Conservation (phyloP, 768 basidiomycete genomes). For the Phlebiopsis flavidoalba region DNA sequence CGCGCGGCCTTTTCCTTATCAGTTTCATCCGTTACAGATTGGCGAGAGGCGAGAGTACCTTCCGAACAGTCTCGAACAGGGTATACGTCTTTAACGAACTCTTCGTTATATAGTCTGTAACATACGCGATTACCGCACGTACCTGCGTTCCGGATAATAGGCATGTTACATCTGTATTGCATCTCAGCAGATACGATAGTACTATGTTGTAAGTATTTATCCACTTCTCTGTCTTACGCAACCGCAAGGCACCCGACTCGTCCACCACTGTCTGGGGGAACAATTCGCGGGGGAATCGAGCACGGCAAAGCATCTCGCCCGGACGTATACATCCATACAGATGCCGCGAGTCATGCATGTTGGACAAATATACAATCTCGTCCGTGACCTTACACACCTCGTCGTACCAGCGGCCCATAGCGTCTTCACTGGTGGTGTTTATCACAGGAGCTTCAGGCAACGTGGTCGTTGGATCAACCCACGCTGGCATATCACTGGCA, state of each 20-base stretch:
- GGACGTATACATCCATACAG: too few relatives aligned
- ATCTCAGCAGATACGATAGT: slow-evolving; percentile 29
- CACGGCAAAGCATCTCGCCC: slow-evolving; percentile 20
- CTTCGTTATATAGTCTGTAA: slow-evolving; percentile 42
- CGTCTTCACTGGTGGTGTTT: not conserved
- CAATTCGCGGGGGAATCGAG: slow-evolving; percentile 31
- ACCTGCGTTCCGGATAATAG: slow-evolving; percentile 35
- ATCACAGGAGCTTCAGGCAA: not conserved
- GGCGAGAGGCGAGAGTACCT: slow-evolving; percentile 8
- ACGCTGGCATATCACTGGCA: too few relatives aligned
- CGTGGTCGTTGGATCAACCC: not conserved
- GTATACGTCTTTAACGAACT: slow-evolving; percentile 32
- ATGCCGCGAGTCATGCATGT: not conserved
- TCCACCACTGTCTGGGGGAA: slow-evolving; percentile 25
- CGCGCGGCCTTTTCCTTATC: slow-evolving; percentile 8
- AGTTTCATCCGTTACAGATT: slow-evolving; percentile 15
- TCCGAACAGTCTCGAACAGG: slow-evolving; percentile 28
- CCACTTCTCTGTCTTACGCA: slow-evolving; percentile 28
- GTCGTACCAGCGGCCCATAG: not conserved
- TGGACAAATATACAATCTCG: not conserved
- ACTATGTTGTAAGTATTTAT: slow-evolving; percentile 31
- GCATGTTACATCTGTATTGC: slow-evolving; percentile 36
- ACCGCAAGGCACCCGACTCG: slow-evolving; percentile 22
- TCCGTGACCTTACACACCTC: not conserved
- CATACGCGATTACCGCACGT: slow-evolving; percentile 33